Evolutionary conservation across 306 rosid genomes (phyloP), one percentile per base, ranked within the genome.

Genomic region (Bauhinia variegata): DNA sequence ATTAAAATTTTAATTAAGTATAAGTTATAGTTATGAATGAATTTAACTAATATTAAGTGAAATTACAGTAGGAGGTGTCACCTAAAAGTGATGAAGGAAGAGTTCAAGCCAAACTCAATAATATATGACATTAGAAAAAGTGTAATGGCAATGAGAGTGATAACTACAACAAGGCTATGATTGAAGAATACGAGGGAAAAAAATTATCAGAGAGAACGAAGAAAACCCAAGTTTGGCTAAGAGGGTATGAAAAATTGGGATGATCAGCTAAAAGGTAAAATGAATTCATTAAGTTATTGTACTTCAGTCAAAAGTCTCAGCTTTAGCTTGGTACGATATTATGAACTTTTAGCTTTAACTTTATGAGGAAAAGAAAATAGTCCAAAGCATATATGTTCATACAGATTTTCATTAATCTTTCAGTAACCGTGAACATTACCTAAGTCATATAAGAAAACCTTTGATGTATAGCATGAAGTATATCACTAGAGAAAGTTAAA

Each of bases 281-380:
- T 8, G 5, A 6, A 47, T 0, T 5, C 6, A 15, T 0, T n/a
- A 6, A 6, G 15, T 23, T 23, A 23, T 23, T 2, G 2, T 23
- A 23, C 28, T 23, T 23, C 28, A 23, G 28, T 23, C 28, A 23
- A 0, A 50, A 8, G 30, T 3, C 11, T 17, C 9, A 8, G 54
- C 54, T 50, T 50, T 50, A 50, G 18, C 46, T 62, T 63, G 41
- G 41, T 36, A 36, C 41, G 28, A 23, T 6, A 36, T 36, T 36
- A 36, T 36, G 6, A 8, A 5, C 8, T 36, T 1, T 5, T 5
- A 36, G 41, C 6, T 5, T 36, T 5, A 36, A 36, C 9, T 5
- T 8, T 8, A 36, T 36, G 41, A 36, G 9, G 41, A 36, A 36
- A 36, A 36, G 9, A 36, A 8, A 8, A 36, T 36, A 36, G 9